phyloP scores from a whole-genome alignment of 2,329 filamentous ascomycete genomes.

The Chalaropsis thielavioides region DNA sequence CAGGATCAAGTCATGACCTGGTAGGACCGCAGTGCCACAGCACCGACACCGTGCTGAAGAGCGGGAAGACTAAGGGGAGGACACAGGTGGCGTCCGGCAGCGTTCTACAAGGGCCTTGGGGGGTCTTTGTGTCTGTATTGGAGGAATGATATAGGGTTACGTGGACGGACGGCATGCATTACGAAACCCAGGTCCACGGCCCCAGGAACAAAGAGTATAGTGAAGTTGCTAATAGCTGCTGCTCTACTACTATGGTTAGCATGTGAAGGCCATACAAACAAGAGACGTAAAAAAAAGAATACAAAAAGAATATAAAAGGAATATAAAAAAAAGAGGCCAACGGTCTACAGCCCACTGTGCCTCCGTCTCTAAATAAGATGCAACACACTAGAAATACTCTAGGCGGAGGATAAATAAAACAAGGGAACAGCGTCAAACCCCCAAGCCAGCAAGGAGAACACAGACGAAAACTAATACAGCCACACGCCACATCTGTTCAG shows the following conservation, averaged over 20 bases:
- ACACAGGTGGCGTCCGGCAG: background rate
- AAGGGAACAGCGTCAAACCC: background rate
- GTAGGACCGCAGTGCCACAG: background rate
- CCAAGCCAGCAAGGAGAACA: too few species aligned
- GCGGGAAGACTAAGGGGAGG: background rate
- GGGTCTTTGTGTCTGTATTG: background rate
- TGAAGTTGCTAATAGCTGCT: background rate
- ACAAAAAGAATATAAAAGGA: background rate
- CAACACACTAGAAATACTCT: background rate
- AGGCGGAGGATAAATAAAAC: background rate
- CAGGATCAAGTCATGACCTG: background rate
- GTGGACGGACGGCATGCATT: background rate
- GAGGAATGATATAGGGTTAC: background rate
- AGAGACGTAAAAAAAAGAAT: background rate
- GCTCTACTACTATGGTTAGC: background rate
- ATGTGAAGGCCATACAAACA: background rate
- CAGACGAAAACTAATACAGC: background rate
- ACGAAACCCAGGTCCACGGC: background rate
- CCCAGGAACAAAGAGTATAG: background rate
- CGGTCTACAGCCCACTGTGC: background rate
- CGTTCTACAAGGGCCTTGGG: background rate
- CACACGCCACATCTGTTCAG: background rate
- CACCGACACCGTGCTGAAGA: background rate
- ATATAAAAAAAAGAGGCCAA: background rate
- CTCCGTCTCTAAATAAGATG: background rate